Conservation (phyloP, 768 basidiomycete genomes). For the Lactifluus echinatus region DNA sequence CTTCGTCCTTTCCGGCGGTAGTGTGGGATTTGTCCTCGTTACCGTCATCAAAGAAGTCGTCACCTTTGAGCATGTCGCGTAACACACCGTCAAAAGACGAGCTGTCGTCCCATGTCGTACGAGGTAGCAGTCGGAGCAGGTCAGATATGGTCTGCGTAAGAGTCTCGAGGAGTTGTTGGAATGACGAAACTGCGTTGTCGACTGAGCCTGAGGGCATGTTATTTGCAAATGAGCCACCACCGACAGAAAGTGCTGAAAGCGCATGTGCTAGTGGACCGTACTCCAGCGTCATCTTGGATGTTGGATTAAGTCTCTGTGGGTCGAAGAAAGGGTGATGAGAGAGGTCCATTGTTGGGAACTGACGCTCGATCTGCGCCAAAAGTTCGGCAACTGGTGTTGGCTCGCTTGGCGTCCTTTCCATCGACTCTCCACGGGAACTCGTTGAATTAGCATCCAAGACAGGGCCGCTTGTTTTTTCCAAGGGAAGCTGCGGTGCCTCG, state of each 20-base stretch:
- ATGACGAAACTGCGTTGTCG: slow-evolving; percentile 83
- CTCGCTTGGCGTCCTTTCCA: slow-evolving; percentile 41
- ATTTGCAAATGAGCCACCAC: slow-evolving; percentile 75
- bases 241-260: slow-evolving; percentile 76
- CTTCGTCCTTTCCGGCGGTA: slow-evolving; percentile 67
- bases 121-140: slow-evolving; percentile 72
- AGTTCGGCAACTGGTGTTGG: slow-evolving; percentile 49
- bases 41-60: slow-evolving; percentile 70
- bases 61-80: slow-evolving; percentile 82
- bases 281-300: slow-evolving; percentile 73
- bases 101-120: slow-evolving; percentile 85
- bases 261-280: slow-evolving; percentile 84
- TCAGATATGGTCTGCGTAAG: slow-evolving; percentile 87
- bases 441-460: slow-evolving; percentile 41
- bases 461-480: slow-evolving; percentile 25
- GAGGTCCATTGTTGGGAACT: slow-evolving; percentile 56
- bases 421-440: slow-evolving; percentile 53
- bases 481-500: slow-evolving; percentile 37
- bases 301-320: slow-evolving; percentile 55
- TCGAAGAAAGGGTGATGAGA: slow-evolving; percentile 72
- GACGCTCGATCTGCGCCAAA: slow-evolving; percentile 57
- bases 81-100: slow-evolving; percentile 83
- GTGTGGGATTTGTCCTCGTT: slow-evolving; percentile 52
- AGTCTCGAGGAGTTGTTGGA: slow-evolving; percentile 82
- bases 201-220: slow-evolving; percentile 84